Conservation (phyloP, 2,329 filamentous ascomycete species). For the Fonsecaea pugnacius region DNA sequence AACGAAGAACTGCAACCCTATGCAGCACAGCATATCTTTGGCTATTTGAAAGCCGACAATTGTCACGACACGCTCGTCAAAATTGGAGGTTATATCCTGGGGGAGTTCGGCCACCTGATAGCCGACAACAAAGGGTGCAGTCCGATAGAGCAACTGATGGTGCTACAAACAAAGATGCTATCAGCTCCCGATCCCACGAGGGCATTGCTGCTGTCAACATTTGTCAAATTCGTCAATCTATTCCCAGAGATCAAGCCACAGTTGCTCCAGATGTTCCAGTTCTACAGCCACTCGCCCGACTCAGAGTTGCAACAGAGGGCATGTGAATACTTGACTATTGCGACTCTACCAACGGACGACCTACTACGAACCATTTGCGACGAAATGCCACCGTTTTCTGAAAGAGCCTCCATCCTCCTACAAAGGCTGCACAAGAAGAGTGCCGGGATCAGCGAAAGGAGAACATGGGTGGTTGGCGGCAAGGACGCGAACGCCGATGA, state of each 20-base stretch:
- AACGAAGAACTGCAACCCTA: slow-evolving; percentile 98
- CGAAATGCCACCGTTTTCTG: slow-evolving; percentile 98
- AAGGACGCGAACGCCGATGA: slow-evolving; percentile 88
- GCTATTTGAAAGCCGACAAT: slow-evolving; percentile 88
- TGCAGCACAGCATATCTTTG: slow-evolving; percentile 87
- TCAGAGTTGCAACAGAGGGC: slow-evolving; percentile 94
- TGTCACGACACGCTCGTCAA: slow-evolving; percentile 98
- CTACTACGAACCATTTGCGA: slow-evolving; percentile 92
- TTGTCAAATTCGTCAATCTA: slow-evolving; percentile 96
- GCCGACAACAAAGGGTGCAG: slow-evolving; percentile 90
- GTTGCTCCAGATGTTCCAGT: slow-evolving; percentile 82
- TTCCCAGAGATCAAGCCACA: slow-evolving; percentile 99
- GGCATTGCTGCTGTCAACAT: slow-evolving; percentile 92
- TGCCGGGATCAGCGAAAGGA: slow-evolving; percentile 87
- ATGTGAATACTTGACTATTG: slow-evolving; percentile 89
- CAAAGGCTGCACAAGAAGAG: slow-evolving; percentile 95
- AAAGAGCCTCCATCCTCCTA: slow-evolving; percentile 86
- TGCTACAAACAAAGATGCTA: slow-evolving; percentile 85
- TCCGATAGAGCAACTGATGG: slow-evolving; percentile 95
- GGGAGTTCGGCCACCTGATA: slow-evolving; percentile 95
- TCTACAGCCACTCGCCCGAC: slow-evolving; percentile 93
- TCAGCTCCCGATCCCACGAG: slow-evolving; percentile 86
- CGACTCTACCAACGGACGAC: slow-evolving; percentile 84
- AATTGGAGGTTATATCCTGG: slow-evolving; percentile 93
- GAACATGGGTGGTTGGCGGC: slow-evolving; percentile 96